Evolutionary conservation across 805 yeast species (phyloP), one percentile per base, ranked within the genome.

Genomic region (Metschnikowia drakensbergensis): DNA sequence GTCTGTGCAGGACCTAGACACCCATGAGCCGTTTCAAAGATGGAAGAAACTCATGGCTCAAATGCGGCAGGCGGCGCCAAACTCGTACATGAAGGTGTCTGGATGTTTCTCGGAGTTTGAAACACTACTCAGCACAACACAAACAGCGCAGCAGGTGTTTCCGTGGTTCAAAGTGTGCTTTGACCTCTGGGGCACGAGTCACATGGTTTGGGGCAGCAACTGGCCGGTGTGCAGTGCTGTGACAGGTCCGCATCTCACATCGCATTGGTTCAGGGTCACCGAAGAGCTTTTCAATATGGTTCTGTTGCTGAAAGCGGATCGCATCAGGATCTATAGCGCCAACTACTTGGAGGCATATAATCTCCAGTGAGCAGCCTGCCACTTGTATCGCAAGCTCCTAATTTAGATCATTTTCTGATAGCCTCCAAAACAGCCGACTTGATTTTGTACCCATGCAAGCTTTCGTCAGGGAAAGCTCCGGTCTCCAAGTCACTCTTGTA

Each of bases 401-500:
- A 17, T 32, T 7, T 4, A 1, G 17, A 34, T 34, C 37, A 34
- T 5, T 34, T 13, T n/a, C 27, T 13, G 11, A 64, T 58, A 41
- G 59, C 62, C 10, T 56, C 58, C 38, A 69, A 79, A 37, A 84
- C 82, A 1, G 81, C 88, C 27, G 79, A 81, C 47, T 83, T 84
- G 50, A 90, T 82, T 47, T 77, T 75, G 63, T 84, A 91, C 4
- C 86, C 80, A 59, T 90, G 92, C 31, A 54, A 56, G 3, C 74
- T 78, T 5, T 71, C 66, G 5, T 72, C 68, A 0, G 99, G 99
- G 63, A 87, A 92, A 4, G 44, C 47, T 1, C 68, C 59, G 0
- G 51, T 32, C 41, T 75, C 72, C 25, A 92, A 87, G 6, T 91
- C 97, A 1, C 59, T 39, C 11, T 71, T 73, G 63, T 87, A 92